Conservation (phyloP, 345 rosid species). For the Corchorus olitorius region DNA sequence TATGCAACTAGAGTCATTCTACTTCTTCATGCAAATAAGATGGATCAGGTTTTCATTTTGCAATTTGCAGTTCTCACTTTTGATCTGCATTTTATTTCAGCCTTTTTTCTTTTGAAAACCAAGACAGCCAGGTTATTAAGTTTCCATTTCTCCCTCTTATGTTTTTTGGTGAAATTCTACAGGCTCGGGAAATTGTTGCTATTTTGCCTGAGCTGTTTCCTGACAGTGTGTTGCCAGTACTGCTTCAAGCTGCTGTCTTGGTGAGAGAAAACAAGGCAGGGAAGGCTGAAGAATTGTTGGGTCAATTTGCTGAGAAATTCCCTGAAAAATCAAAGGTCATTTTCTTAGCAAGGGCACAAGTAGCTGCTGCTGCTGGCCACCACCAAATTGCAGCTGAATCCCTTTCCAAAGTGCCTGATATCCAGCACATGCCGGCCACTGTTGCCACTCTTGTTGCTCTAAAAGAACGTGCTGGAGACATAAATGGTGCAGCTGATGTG, state of each 20-base stretch:
- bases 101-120: neutral
- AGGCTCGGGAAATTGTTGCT: conserved; percentile 91
- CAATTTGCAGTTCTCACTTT: conserved; percentile 12
- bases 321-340: conserved; percentile 64
- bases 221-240: conserved; percentile 58
- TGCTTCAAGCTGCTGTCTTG: conserved; percentile 88
- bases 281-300: conserved; percentile 82
- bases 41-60: conserved; percentile 70
- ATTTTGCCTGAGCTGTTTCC: conserved; percentile 61
- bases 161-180: conserved; percentile 26
- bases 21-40: conserved; percentile 92
- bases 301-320: conserved; percentile 66
- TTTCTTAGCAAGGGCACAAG: conserved; percentile 89
- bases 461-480: conserved; percentile 91
- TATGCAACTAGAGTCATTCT: conserved; percentile 80
- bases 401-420: conserved; percentile 66
- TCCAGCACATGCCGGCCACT: conserved; percentile 90
- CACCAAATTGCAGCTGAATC: conserved; percentile 84
- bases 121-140: neutral
- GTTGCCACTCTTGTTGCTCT: conserved; percentile 90
- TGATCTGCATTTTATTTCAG: conserved; percentile 1
- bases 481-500: conserved; percentile 69
- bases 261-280: conserved; percentile 88
- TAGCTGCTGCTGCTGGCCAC: conserved; percentile 89
- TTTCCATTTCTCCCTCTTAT: neutral